Base-by-base conservation (phyloP, 1,284 basidiomycete genomes). In the Puccinia polysora region DNA sequence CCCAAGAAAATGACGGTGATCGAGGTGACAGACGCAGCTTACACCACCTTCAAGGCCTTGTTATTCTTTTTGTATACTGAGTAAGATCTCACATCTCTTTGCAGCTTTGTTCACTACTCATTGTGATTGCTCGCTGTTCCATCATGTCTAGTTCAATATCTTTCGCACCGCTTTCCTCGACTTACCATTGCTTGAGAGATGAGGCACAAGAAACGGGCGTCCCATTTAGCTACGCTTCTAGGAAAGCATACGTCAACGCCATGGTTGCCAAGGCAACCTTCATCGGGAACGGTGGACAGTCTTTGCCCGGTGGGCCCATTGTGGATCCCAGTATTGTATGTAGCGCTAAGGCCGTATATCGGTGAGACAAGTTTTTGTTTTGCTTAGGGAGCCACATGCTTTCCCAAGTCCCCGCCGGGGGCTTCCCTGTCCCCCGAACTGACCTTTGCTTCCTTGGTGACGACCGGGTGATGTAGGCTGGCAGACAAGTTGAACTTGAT, bases 61-160 rank as follows among this genome's bases (percentile, higher is more conserved):
- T 75, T 81, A 1, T 78, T 78, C 75, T 81, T 77, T 65, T 77
- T 81, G 25, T 81, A 81, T 73, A 81, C 81, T 38, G 79, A 81
- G 70, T 77, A 75, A 8, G 75, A 80, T 52, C 32, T 8, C 14
- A 3, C n/a, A 34, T 49, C 45, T 23, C 25, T 73, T 76, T 75
- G 38, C 76, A n/a, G n/a, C n/a, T 77, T 20, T 32, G 8, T 53
- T 7, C 2, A 20, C 15, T 32, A 38, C 36, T 34, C 15, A 30
- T 47, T 32, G 5, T 34, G n/a, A 23, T 20, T 50, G 25, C 58
- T 34, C 34, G n/a, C 45, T 62, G 7, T 18, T n/a, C 18, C 28
- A 52, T 7, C 14, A 25, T 10, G 14, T 36, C 3, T 36, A 49
- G 63, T 20, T 52, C 30, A 43, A 73, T 73, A 45, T 74, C 74